A percentile compares a stretch with the other conserved stretches of the same genome.
Evolutionary conservation across 2,329 filamentous ascomycete species (phyloP).

Genomic region (Colletotrichum navitas): DNA sequence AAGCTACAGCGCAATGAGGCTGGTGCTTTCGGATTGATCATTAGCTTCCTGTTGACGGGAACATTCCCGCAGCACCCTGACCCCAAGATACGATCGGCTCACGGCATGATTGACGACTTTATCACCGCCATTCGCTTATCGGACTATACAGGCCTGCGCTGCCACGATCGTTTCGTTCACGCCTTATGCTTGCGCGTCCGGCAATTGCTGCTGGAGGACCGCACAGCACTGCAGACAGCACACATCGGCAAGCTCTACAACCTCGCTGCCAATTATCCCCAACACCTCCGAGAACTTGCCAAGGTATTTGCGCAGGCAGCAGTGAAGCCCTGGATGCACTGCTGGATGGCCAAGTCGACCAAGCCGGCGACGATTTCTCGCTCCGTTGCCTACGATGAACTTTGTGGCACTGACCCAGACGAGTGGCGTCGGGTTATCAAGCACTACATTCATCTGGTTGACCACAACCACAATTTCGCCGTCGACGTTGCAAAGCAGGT

Average conservation of each 20-base stretch:
- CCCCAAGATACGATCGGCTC: neutral
- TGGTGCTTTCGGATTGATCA: constrained; percentile 17
- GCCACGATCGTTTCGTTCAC: constrained; percentile 1
- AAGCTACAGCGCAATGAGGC: neutral
- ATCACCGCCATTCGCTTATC: constrained; percentile 19
- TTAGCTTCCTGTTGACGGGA: constrained; percentile 28
- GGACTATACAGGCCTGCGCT: neutral
- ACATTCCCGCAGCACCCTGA: constrained; percentile 21
- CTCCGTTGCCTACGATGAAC: constrained; percentile 20
- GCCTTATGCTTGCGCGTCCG: constrained; percentile 22
- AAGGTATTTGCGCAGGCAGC: constrained; percentile 23
- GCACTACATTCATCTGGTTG: constrained; percentile 14
- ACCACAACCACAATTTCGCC: neutral
- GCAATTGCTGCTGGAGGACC: constrained; percentile 24
- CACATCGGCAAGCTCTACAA: constrained; percentile 19
- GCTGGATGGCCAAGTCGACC: constrained; percentile 9
- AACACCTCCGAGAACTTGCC: neutral
- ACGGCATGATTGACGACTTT: constrained; percentile 7
- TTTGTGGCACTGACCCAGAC: constrained; percentile 6
- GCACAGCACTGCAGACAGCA: neutral
- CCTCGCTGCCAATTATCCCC: neutral
- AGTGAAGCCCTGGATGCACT: constrained; percentile 32
- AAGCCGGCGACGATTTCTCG: neutral
- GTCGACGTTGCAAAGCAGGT: constrained; percentile 15
- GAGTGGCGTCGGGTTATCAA: neutral